Base-by-base conservation (phyloP, 306 rosid genomes). In the Acmispon strigosus region DNA sequence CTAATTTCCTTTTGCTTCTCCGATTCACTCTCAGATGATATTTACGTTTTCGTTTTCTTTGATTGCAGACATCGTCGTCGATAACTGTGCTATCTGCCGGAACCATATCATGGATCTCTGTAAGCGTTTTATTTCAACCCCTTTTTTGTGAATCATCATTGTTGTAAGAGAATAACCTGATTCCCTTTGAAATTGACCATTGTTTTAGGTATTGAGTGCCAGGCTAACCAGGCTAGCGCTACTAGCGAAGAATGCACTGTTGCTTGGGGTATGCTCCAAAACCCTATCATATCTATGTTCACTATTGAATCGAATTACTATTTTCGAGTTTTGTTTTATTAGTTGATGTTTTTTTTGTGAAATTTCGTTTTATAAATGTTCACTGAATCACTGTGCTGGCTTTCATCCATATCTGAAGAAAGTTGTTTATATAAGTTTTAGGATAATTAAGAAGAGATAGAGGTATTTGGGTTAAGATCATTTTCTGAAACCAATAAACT, bases 51-150 rank as follows among this genome's bases (percentile, higher is more conserved):
- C 27, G 0, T 29, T 44, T 22, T 12, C 49, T 37, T 8, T 39
- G 27, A 5, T 16, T 60, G 90, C 86, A 92, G 93, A 90, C 72
- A 93, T 93, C 55, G 93, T 88, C 42, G 97, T 93, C 14, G 98
- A 90, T 68, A 90, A 90, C 62, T 90, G 98, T 45, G 98, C 98
- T 41, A 93, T 93, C 55, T 93, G 94, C 74, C 72, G 94, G 69
- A 93, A 93, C 76, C 98, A 93, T 76, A 90, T 93, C 79, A 90
- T 88, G 96, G 98, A 93, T 87, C 97, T 90, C 3, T 93, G 97
- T 90, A 73, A 82, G 91, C 45, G 4, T 62, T 4, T 53, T 9
- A 9, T 62, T 55, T 49, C 29, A 37, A 6, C n/a, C 9, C 70
- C 2, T 18, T 9, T 20, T 6, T 15, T 18, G 18, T 55, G 32